Percentiles rank a stretch among this genome's conserved stretches.
Conservation (phyloP, 2,329 filamentous ascomycete species). For the Monosporascus sp. region DNA sequence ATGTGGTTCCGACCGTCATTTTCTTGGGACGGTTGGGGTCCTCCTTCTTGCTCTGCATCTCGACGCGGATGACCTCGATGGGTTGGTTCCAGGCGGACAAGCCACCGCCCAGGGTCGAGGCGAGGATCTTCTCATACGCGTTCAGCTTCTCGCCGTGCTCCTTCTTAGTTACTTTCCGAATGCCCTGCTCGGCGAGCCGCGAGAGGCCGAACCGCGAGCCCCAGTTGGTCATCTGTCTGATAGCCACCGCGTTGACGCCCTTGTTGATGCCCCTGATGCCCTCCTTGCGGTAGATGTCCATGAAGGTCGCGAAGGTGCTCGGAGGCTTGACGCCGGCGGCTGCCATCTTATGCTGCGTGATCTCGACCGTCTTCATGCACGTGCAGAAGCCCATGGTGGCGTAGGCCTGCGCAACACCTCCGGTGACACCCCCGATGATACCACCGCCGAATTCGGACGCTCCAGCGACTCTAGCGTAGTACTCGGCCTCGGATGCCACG, state of each 20-base stretch:
- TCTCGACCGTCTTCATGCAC: slow-evolving; percentile 99
- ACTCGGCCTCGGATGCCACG: slow-evolving; percentile 97
- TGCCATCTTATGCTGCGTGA: slow-evolving; percentile 95
- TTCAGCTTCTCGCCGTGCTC: slow-evolving; percentile 71
- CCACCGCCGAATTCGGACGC: slow-evolving; percentile 83
- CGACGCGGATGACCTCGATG: slow-evolving; percentile 98
- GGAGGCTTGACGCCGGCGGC: slow-evolving; percentile 76
- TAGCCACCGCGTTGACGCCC: slow-evolving; percentile 97
- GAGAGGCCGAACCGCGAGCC: slow-evolving; percentile 92
- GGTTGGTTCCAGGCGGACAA: slow-evolving; percentile 98
- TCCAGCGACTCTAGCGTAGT: slow-evolving; percentile 78
- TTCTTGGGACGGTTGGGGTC: slow-evolving; percentile 99
- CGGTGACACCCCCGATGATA: slow-evolving; percentile 85
- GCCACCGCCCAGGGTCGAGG: slow-evolving; percentile 83
- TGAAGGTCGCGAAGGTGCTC: slow-evolving; percentile 92
- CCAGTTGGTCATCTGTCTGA: slow-evolving; percentile 99
- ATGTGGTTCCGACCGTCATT: slow-evolving; percentile 87
- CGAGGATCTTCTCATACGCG: slow-evolving; percentile 81
- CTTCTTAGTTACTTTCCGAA: slow-evolving; percentile 75
- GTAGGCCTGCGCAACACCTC: slow-evolving; percentile 95
- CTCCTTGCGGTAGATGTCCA: slow-evolving; percentile 92
- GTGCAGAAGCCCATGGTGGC: slow-evolving; percentile 99
- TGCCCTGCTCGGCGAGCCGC: slow-evolving; percentile 83
- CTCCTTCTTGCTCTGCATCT: slow-evolving; percentile 99
- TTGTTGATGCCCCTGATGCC: slow-evolving; percentile 96